A percentile compares a stretch with the other conserved stretches of the same genome.
phyloP scores from a whole-genome alignment of 2,329 filamentous ascomycete species.

The Microcera coccophila region DNA sequence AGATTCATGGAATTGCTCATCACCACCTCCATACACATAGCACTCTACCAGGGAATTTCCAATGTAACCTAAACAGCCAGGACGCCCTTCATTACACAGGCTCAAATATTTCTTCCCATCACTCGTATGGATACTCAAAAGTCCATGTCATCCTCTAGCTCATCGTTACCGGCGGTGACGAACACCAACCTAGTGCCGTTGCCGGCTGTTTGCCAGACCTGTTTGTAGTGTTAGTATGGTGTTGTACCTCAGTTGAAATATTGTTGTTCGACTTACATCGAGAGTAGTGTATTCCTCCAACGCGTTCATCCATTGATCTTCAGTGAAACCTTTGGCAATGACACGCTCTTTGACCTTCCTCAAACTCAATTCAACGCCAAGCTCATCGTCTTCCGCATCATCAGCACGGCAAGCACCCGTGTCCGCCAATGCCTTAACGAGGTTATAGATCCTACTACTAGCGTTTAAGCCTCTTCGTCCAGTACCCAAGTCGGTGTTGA shows the following conservation, averaged over 20 bases:
- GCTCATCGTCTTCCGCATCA: conserved; percentile 51
- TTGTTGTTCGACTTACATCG: conserved; percentile 66
- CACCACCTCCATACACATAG: conserved; percentile 6
- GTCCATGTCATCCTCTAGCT: conserved; percentile 47
- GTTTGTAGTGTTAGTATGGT: conserved; percentile 37
- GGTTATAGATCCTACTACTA: conserved; percentile 88
- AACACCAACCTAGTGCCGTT: conserved; percentile 69
- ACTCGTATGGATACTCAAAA: no score
- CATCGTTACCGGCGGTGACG: conserved; percentile 55
- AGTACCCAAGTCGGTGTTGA: conserved; percentile 66
- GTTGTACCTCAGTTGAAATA: not conserved
- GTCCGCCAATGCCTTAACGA: conserved; percentile 84
- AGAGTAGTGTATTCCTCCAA: conserved; percentile 85
- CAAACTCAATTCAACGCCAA: conserved; percentile 71
- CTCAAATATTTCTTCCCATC: conserved; percentile 1
- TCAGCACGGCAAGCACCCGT: conserved; percentile 80
- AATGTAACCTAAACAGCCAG: conserved; percentile 15
- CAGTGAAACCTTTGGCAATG: conserved; percentile 92
- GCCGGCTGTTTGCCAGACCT: conserved; percentile 77
- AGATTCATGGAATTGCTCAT: conserved; percentile 13
- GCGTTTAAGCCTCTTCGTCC: conserved; percentile 69
- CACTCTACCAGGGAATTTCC: no score
- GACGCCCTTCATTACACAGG: conserved; percentile 16
- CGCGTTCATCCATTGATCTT: conserved; percentile 82
- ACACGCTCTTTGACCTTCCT: conserved; percentile 86